Conservation (phyloP, 164 flowering plant genomes). For the Berberis thunbergii region DNA sequence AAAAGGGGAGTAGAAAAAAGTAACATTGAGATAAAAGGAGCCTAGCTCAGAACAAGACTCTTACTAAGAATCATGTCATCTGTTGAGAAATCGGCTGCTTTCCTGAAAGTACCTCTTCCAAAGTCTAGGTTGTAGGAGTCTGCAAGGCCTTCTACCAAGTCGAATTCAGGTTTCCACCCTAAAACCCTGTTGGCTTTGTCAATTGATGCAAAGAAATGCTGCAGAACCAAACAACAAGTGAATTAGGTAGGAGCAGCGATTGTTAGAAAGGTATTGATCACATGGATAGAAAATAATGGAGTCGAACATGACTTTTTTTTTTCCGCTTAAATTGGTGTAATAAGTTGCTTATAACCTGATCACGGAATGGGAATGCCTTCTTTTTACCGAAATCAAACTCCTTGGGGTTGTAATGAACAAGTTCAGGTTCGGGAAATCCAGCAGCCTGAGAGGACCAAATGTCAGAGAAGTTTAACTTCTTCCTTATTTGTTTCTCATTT, state of each 20-base stretch:
- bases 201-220: slow-evolving; percentile 94
- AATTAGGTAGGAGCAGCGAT: not conserved
- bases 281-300: too few relatives aligned
- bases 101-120: slow-evolving; percentile 84
- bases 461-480: not conserved
- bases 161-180: slow-evolving; percentile 80
- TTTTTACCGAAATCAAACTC: slow-evolving; percentile 95
- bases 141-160: slow-evolving; percentile 69
- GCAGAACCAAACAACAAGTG: slow-evolving; percentile 18
- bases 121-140: slow-evolving; percentile 91
- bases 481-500: not conserved
- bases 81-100: slow-evolving; percentile 82
- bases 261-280: too few relatives aligned
- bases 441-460: slow-evolving; percentile 48
- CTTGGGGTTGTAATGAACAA: slow-evolving; percentile 83
- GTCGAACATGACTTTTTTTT: not conserved
- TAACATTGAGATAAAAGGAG: not conserved
- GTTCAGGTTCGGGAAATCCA: slow-evolving; percentile 95
- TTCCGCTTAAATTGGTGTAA: not conserved
- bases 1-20: not conserved
- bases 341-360: slow-evolving; percentile 41
- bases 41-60: slow-evolving; percentile 14
- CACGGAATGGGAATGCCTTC: slow-evolving; percentile 96
- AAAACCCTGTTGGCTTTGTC: slow-evolving; percentile 87
- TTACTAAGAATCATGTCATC: slow-evolving; percentile 62